Evolutionary conservation across 176 grass and related monocot species (phyloP).

Genomic region (Carex cristatella): DNA sequence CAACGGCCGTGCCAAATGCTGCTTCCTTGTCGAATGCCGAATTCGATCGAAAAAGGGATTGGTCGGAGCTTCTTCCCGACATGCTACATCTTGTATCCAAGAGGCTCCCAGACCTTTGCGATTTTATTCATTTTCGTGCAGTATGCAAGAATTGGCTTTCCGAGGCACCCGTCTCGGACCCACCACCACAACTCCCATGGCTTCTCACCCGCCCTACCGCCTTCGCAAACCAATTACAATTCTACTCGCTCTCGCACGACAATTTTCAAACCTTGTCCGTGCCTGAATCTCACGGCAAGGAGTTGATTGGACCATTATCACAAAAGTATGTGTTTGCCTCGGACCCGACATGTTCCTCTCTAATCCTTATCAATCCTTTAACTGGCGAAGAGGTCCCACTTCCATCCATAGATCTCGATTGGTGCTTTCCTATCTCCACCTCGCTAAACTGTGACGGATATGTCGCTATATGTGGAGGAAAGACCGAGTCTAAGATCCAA

Average conservation of each 20-base stretch:
- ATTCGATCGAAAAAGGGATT: background rate
- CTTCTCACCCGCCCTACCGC: background rate
- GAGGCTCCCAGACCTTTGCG: background rate
- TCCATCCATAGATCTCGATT: slow-evolving; percentile 6
- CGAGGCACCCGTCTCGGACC: background rate
- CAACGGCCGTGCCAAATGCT: background rate
- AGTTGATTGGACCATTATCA: background rate
- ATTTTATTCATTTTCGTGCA: slow-evolving; percentile 2
- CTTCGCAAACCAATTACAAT: background rate
- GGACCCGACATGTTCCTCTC: background rate
- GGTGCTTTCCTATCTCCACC: slow-evolving; percentile 11
- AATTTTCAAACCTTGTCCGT: background rate
- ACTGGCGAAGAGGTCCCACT: background rate
- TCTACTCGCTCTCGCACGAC: background rate
- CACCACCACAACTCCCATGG: slow-evolving; percentile 8
- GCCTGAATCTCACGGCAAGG: background rate
- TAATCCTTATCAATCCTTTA: background rate
- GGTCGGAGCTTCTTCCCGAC: slow-evolving; percentile 15
- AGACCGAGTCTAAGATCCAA: slow-evolving; percentile 1
- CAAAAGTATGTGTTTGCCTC: background rate
- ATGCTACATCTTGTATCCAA: background rate
- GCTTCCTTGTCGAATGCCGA: background rate
- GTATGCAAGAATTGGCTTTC: slow-evolving; percentile 3
- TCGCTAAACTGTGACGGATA: background rate
- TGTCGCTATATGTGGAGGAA: slow-evolving; percentile 14